These are phyloP conservation scores for Prunella vulgaris DNA, from an alignment of 257 asterid genomes.

Conservation along the genomic window DNA sequence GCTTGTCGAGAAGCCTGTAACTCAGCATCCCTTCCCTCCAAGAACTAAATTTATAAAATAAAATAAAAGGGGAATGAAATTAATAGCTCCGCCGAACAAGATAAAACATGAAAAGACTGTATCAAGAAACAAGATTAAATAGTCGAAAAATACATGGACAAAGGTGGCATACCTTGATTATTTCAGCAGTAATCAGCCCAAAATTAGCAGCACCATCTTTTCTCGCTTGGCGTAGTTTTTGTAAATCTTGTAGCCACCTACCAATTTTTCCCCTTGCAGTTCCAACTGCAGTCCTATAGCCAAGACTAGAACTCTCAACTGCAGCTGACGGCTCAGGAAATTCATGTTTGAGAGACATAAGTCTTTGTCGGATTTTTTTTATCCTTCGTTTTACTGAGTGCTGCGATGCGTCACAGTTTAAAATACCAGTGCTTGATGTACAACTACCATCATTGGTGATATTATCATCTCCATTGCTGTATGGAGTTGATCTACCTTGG, in stretches of 20 bases:
- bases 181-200: conserved; percentile 88
- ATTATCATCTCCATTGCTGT: conserved; percentile 53
- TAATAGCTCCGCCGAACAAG: conserved; percentile 18
- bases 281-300: conserved; percentile 75
- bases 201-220: conserved; percentile 89
- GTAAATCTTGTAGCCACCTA: conserved; percentile 96
- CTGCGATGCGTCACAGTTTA: conserved; percentile 48
- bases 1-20: conserved; percentile 96
- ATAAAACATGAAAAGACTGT: conserved; percentile 10
- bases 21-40: conserved; percentile 96
- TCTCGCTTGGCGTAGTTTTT: conserved; percentile 94
- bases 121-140: not conserved
- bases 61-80: conserved; percentile 21
- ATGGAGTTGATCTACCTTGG: conserved; percentile 52
- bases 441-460: conserved; percentile 40
- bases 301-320: conserved; percentile 75
- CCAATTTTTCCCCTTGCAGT: conserved; percentile 86
- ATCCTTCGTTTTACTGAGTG: conserved; percentile 77
- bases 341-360: conserved; percentile 93
- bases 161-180: conserved; percentile 63
- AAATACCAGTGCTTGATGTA: conserved; percentile 40
- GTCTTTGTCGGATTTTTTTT: conserved; percentile 81
- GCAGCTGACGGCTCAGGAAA: conserved; percentile 75
- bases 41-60: conserved; percentile 41
- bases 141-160: not conserved